These are phyloP conservation scores for Mangifera indica DNA, from an alignment of 345 rosid species.

Conservation along the genomic window DNA sequence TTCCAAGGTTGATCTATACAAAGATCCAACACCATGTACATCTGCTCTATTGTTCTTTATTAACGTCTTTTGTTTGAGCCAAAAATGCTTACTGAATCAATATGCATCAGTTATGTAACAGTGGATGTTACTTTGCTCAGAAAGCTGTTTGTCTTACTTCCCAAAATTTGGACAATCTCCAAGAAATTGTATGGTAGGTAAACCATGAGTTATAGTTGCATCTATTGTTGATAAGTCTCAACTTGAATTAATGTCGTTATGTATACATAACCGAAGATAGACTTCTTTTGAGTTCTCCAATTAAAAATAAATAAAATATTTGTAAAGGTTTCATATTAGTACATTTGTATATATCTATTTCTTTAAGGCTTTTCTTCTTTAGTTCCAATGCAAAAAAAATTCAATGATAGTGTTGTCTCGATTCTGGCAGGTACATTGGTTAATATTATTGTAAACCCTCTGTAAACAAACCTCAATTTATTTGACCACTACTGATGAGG, in stretches of 20 bases:
- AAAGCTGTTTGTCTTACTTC: too few relatives aligned
- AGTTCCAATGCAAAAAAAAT: neutral
- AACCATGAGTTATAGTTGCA: too few relatives aligned
- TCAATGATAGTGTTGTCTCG: neutral
- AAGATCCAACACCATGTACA: neutral
- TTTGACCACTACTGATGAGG: neutral
- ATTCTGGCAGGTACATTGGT: neutral
- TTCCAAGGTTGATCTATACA: neutral
- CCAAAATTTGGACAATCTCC: neutral
- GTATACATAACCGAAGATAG: neutral
- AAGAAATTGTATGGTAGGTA: neutral
- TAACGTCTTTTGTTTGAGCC: neutral
- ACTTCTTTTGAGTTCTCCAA: neutral
- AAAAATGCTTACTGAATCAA: neutral
- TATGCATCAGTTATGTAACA: neutral
- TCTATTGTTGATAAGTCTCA: too few relatives aligned
- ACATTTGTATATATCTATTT: neutral
- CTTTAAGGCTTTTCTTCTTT: neutral
- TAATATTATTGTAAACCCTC: neutral
- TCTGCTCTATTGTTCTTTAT: neutral
- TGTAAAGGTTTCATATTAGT: neutral
- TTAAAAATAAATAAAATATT: neutral
- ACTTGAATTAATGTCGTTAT: too few relatives aligned
- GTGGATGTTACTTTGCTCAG: neutral
- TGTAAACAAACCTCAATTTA: neutral